Evolutionary conservation across 495 filamentous ascomycete genomes (phyloP).

Genomic region (Podospora sp.): DNA sequence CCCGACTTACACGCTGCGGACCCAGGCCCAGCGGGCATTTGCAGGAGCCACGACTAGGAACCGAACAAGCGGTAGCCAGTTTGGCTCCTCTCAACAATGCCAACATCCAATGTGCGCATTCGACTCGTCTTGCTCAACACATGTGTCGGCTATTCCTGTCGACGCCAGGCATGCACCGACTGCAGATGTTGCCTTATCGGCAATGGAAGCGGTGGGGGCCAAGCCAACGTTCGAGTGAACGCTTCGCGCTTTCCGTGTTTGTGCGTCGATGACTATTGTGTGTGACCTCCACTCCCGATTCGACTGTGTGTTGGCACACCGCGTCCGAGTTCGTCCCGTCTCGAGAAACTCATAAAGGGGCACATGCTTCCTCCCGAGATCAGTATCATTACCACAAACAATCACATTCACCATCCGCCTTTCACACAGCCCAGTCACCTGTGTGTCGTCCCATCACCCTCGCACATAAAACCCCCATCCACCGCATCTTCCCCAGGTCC

Average conservation of each 20-base stretch:
- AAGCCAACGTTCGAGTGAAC: background rate
- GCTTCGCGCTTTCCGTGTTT: background rate
- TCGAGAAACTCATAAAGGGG: conserved; percentile 4
- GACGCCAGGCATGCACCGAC: conserved; percentile 3
- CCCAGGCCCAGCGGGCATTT: background rate
- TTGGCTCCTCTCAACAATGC: conserved; percentile 4
- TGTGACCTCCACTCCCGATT: background rate
- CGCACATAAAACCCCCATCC: background rate
- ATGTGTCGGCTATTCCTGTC: conserved; percentile 1
- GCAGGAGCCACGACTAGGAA: background rate
- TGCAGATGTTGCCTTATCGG: conserved; percentile 3
- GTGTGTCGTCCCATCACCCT: background rate
- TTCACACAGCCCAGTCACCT: background rate
- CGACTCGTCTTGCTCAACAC: background rate
- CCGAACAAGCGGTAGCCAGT: conserved; percentile 7
- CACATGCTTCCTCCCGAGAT: background rate
- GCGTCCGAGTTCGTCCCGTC: background rate
- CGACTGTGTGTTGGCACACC: background rate
- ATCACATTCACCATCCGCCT: background rate
- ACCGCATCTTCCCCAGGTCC: background rate
- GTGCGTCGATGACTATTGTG: conserved; percentile 7
- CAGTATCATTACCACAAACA: background rate
- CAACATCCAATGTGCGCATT: background rate
- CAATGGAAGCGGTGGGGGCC: background rate
- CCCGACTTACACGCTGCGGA: background rate